Evolutionary conservation across 164 flowering plant genomes (phyloP), one percentile per base, ranked within the genome.

Genomic region (Stephania yunnanensis): DNA sequence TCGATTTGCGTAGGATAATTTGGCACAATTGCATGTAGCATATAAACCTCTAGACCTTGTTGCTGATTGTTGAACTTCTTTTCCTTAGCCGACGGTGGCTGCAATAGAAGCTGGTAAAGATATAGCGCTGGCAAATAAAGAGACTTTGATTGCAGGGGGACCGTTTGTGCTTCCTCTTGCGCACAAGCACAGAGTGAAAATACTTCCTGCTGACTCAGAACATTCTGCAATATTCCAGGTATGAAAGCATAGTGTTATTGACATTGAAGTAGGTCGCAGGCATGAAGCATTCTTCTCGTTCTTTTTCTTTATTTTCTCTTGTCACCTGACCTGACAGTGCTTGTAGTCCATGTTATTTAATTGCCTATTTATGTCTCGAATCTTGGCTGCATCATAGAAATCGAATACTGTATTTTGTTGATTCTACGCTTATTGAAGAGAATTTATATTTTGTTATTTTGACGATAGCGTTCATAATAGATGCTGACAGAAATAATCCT

Each of bases 211-310:
- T 53, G 98, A 95, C 83, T 95, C 98, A 29, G 99, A 95, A 81
- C 99, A 95, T 82, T 95, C 98, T 74, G 99, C 99, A 31, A 93
- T 95, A 80, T 95, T 95, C 78, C 99, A 95, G 98, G 99, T 93
- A 77, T 8, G 46, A 50, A 74, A 36, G 29, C 50, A 42, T 69
- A 17, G 58, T 3, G 17, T 17, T 15, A 9, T 29, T 70, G 46
- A 46, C 25, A 8, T 15, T 19, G 64, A 19, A 15, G 20, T 50
- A 55, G 25, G 70, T 31, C 44, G 68, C 46, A 48, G 20, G 25
- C 67, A n/a, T 68, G 4, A 9, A 50, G 55, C 12, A 50, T 7
- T 50, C 55, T 58, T 19, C 25, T 25, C 25, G 25, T 25, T 25
- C 5, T 10, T 19, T 7, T 50, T 50, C 12, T 50, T 50, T 58